Base-by-base conservation (phyloP, 257 asterid genomes). In the Penstemon barbatus region DNA sequence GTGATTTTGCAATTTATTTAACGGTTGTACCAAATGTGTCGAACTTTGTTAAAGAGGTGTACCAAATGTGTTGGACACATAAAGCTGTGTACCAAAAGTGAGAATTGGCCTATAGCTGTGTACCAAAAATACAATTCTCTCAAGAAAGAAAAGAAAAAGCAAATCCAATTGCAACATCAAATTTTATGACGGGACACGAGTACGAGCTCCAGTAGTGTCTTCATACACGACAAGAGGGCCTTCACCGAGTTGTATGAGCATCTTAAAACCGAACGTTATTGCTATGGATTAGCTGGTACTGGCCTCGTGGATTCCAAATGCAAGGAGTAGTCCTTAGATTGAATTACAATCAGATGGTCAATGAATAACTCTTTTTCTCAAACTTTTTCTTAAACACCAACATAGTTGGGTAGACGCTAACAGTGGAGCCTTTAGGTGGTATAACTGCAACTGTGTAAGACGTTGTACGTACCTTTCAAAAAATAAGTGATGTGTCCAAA, bases 201-300 rank as follows among this genome's bases (percentile, higher is more conserved):
- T 9, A 4, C 80, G 82, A 5, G 85, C 85, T 64, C 82, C 80
- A 1, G 78, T 74, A 13, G 63, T 81, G 13, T 44, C 81, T 0
- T 67, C 40, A 1, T 74, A 57, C 49, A 70, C 85, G 0, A 74
- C 85, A 0, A 42, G 82, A 13, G 85, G 85, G 12, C 85, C 82
- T 0, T 71, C 49, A 0, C 71, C 68, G 36, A 75, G 64, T 62
- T 80, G 68, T 57, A 71, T 75, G 0, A 61, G 67, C 5, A 68
- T 80, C 59, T 49, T 77, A 48, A 80, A 80, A 57, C 82, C 82
- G 11, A 82, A 80, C 63, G 63, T 80, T 8, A 77, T 69, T 65
- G 81, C 83, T 4, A 83, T 83, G 0, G 86, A 83, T 5, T 69
- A 66, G 8, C 42, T 71, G 9, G 67, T 81, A 33, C 36, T 81